Evolutionary conservation across 2,329 filamentous ascomycete genomes (phyloP), one percentile per base, ranked within the genome.

Genomic region (Rhynchosporium agropyri): DNA sequence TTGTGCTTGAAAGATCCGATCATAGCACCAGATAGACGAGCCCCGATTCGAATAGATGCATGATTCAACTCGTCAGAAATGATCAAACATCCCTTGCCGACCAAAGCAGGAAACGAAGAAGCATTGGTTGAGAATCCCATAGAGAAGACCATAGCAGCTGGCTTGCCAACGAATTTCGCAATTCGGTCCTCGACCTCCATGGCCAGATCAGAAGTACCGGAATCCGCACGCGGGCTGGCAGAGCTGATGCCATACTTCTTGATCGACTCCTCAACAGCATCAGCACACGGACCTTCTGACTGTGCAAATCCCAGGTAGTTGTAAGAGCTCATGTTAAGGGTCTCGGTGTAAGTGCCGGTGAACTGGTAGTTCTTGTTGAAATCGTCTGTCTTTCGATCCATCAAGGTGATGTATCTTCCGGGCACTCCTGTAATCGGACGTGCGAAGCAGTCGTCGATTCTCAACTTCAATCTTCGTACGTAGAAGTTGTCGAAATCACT

Each of bases 401-500:
- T 84, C 45, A 99, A 82, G 29, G 91, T 98, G 72, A 99, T 96
- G 80, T 86, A 97, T 67, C 95, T 88, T 62, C 95, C 95, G 8
- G 95, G 95, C 31, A 99, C 95, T 59, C 95, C 95, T 3, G 92
- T 96, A 33, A 90, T 92, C 12, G 94, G 92, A 56, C 95, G 87
- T 70, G 94, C 90, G 76, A 99, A 99, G 80, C 92, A 97, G 77
- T 99, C 95, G 71, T 98, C 96, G 74, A 99, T 92, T 67, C 95
- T 88, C 80, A 92, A 85, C 82, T 99, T 98, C 74, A 99, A 78
- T 65, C 95, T 85, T 62, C 95, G 87, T 62, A 94, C 91, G 78
- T 99, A 99, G 77, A 99, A 99, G 77, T 94, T 98, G 81, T 99
- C 95, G 74, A 99, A 99, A 77, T 99, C 95, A 72, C 92, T 96